A percentile compares a stretch with the other conserved stretches of the same genome.
phyloP scores from a whole-genome alignment of 306 rosid species.

The Elaeagnus macrophylla region DNA sequence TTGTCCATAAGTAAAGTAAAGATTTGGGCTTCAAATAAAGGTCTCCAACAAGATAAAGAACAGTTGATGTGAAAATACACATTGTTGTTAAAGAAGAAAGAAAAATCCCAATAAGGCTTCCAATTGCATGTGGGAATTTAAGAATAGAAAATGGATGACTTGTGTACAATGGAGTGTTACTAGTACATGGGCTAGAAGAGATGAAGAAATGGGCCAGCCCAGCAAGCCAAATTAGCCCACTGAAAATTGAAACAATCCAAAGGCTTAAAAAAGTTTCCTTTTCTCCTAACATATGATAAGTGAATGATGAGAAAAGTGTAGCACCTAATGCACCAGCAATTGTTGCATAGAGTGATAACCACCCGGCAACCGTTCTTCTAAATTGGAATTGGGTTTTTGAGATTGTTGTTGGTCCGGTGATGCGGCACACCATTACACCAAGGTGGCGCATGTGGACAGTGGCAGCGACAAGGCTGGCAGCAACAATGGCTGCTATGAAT shows the following conservation, averaged over 20 bases:
- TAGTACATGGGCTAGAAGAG: conserved; percentile 23
- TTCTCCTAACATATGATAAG: conserved; percentile 59
- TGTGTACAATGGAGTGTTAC: conserved; percentile 14
- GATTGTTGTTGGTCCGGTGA: conserved; percentile 27
- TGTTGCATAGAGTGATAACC: conserved; percentile 47
- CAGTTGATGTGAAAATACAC: conserved; percentile 58
- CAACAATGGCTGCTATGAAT: conserved; percentile 48
- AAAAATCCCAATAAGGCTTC: conserved; percentile 39
- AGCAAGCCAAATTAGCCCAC: conserved; percentile 67
- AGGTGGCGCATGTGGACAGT: conserved; percentile 77
- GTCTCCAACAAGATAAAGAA: conserved; percentile 55
- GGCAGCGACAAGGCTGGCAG: conserved; percentile 44
- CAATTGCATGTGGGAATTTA: conserved; percentile 61
- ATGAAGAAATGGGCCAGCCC: conserved; percentile 48
- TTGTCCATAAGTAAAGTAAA: conserved; percentile 52
- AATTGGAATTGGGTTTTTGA: conserved; percentile 26
- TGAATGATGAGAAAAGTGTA: conserved; percentile 52
- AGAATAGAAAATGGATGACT: conserved; percentile 39
- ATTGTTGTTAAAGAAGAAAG: conserved; percentile 62
- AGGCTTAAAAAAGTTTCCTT: conserved; percentile 38
- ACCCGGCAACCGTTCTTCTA: conserved; percentile 36
- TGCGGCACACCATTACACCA: conserved; percentile 55
- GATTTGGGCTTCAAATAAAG: conserved; percentile 50
- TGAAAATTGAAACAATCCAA: conserved; percentile 81
- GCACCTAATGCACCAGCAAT: conserved; percentile 48